A percentile compares a stretch with the other conserved stretches of the same genome.
Evolutionary conservation across 1,284 basidiomycete species (phyloP).

Genomic region (Dichomitus squalens): DNA sequence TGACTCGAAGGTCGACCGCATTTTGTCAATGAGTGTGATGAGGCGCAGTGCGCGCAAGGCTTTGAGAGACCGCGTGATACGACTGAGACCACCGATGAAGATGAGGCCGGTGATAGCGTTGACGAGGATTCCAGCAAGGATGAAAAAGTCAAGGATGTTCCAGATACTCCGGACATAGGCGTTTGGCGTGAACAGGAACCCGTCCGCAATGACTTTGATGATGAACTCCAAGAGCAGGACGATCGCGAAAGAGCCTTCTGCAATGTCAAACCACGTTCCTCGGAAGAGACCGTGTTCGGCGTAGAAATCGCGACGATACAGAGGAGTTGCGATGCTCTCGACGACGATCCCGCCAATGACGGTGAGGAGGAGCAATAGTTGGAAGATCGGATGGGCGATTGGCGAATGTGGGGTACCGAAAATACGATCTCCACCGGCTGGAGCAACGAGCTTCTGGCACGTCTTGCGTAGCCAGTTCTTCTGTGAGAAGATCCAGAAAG

Average conservation of each 20-base stretch:
- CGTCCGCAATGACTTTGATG: slow-evolving; percentile 93
- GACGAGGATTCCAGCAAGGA: slow-evolving; percentile 81
- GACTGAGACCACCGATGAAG: slow-evolving; percentile 80
- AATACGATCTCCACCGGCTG: slow-evolving; percentile 85
- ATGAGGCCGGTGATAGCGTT: slow-evolving; percentile 83
- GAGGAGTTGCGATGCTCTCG: slow-evolving; percentile 85
- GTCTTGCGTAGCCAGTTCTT: slow-evolving; percentile 73
- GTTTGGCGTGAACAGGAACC: slow-evolving; percentile 91
- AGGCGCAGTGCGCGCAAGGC: slow-evolving; percentile 88
- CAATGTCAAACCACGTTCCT: slow-evolving; percentile 87
- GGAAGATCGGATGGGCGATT: slow-evolving; percentile 74
- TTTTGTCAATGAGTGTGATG: slow-evolving; percentile 86
- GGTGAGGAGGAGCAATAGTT: slow-evolving; percentile 72
- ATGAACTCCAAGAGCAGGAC: slow-evolving; percentile 84
- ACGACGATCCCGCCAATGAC: slow-evolving; percentile 87
- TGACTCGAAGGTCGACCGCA: slow-evolving; percentile 91
- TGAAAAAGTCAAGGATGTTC: slow-evolving; percentile 91
- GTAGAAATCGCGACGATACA: slow-evolving; percentile 83
- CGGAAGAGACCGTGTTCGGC: slow-evolving; percentile 58
- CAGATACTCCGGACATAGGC: slow-evolving; percentile 92
- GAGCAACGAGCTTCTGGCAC: slow-evolving; percentile 86
- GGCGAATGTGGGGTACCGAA: slow-evolving; percentile 74
- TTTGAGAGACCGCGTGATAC: slow-evolving; percentile 86
- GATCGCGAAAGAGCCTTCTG: slow-evolving; percentile 78
- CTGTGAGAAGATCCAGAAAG: slow-evolving; percentile 91